Evolutionary conservation across 163 green algal genomes (phyloP).

Genomic region (Chloromonas sp.): DNA sequence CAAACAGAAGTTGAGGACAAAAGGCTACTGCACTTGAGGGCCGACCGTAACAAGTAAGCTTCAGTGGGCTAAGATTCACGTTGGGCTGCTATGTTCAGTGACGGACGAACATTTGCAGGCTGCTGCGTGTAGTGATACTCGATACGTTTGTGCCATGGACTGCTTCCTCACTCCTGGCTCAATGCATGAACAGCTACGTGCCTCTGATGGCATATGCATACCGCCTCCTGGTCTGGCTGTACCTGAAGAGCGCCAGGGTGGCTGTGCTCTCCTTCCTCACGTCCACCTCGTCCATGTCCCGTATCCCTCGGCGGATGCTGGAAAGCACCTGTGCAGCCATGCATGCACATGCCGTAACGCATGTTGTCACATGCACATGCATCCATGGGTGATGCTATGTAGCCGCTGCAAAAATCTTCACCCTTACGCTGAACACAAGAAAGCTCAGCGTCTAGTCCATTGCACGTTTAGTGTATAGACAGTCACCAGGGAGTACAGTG

Average conservation of each 20-base stretch:
- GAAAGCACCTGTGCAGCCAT: constrained; percentile 13
- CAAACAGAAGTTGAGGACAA: too few species aligned
- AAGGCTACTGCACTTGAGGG: too few species aligned
- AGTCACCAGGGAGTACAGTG: too few species aligned
- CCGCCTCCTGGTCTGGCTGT: background rate
- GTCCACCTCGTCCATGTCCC: constrained; percentile 27
- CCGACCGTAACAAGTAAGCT: too few species aligned
- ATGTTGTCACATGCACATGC: background rate
- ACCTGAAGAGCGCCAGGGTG: constrained; percentile 32
- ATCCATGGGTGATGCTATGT: background rate
- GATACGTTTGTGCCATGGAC: too few species aligned
- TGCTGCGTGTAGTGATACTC: too few species aligned
- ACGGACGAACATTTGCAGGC: too few species aligned
- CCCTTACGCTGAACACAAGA: background rate
- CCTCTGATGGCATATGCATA: background rate
- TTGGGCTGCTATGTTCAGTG: too few species aligned
- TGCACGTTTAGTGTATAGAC: too few species aligned
- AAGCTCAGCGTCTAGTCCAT: too few species aligned
- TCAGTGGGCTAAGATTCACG: too few species aligned
- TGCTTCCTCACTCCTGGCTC: too few species aligned
- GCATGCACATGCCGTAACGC: background rate
- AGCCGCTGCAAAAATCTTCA: background rate
- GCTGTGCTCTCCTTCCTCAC: constrained; percentile 36
- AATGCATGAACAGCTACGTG: background rate
- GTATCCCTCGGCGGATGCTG: constrained; percentile 1